Conservation (phyloP, 2,329 filamentous ascomycete genomes). For the Botrytis medusae region DNA sequence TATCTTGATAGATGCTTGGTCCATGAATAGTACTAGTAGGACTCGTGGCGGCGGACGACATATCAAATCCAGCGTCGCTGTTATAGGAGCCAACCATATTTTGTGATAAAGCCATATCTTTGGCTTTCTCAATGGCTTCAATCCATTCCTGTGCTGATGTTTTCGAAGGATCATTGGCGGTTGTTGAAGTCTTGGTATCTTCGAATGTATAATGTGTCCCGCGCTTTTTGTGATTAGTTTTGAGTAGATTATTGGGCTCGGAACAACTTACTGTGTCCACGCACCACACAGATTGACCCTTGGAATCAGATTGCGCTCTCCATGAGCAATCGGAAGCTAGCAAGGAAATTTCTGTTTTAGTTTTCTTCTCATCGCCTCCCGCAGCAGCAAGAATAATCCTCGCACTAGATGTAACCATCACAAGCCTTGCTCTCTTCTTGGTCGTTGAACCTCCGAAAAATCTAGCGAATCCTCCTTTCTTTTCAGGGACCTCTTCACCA, state of each 20-base stretch:
- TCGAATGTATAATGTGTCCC: slow-evolving; percentile 93
- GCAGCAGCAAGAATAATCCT: slow-evolving; percentile 87
- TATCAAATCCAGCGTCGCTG: slow-evolving; percentile 66
- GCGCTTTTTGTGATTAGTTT: slow-evolving; percentile 47
- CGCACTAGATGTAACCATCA: slow-evolving; percentile 91
- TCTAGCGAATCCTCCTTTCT: slow-evolving; percentile 89
- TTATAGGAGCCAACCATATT: slow-evolving; percentile 65
- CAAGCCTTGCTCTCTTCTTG: slow-evolving; percentile 89
- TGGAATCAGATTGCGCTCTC: slow-evolving; percentile 79
- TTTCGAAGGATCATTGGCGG: slow-evolving; percentile 60
- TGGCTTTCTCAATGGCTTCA: slow-evolving; percentile 80
- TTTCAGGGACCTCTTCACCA: slow-evolving; percentile 75
- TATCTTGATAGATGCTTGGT: slow-evolving; percentile 52
- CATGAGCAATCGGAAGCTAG: slow-evolving; percentile 73
- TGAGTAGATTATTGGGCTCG: background rate
- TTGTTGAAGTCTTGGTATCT: slow-evolving; percentile 72
- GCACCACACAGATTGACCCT: slow-evolving; percentile 83
- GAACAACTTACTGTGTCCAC: slow-evolving; percentile 78
- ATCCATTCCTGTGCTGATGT: slow-evolving; percentile 87
- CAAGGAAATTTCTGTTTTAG: slow-evolving; percentile 89
- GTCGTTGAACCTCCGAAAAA: slow-evolving; percentile 90
- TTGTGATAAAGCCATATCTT: slow-evolving; percentile 78
- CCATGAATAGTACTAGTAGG: slow-evolving; percentile 69
- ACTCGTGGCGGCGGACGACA: slow-evolving; percentile 72
- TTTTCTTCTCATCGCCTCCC: slow-evolving; percentile 92